Evolutionary conservation across 1,139 yeast genomes (phyloP).

Genomic region (Diutina ranongensis): DNA sequence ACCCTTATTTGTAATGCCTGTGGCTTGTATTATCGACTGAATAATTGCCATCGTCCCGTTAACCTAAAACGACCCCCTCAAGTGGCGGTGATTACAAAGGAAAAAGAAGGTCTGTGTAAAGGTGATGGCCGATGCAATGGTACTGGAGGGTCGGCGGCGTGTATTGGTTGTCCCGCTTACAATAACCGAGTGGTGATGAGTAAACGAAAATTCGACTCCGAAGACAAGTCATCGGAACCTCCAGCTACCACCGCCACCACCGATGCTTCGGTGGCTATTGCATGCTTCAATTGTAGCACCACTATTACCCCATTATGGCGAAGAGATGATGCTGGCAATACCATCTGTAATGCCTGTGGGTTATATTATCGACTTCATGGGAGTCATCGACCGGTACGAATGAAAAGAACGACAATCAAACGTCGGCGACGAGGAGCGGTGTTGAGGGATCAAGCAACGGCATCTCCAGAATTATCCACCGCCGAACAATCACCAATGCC

Average conservation of each 20-base stretch:
- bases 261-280: conserved; percentile 44
- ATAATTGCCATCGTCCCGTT: conserved; percentile 43
- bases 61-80: conserved; percentile 56
- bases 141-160: conserved; percentile 72
- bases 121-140: conserved; percentile 85
- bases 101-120: conserved; percentile 53
- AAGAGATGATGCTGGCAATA: conserved; percentile 67
- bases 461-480: conserved; percentile 5
- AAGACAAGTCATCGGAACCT: conserved; percentile 1
- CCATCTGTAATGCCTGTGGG: conserved; percentile 87
- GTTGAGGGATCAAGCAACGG: conserved; percentile 7
- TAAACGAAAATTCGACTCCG: conserved; percentile 11
- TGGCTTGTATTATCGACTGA: conserved; percentile 47
- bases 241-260: conserved; percentile 8
- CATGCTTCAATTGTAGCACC: conserved; percentile 74
- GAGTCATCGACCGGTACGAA: conserved; percentile 61
- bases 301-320: conserved; percentile 87
- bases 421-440: conserved; percentile 36
- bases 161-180: conserved; percentile 75
- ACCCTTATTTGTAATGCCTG: conserved; percentile 64
- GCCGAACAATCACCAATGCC: conserved; percentile 7
- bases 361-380: conserved; percentile 71
- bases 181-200: conserved; percentile 50
- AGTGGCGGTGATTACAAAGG: conserved; percentile 32
- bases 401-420: conserved; percentile 65